Evolutionary conservation across 2,329 filamentous ascomycete genomes (phyloP).

Genomic region (Blastomyces emzantsi): DNA sequence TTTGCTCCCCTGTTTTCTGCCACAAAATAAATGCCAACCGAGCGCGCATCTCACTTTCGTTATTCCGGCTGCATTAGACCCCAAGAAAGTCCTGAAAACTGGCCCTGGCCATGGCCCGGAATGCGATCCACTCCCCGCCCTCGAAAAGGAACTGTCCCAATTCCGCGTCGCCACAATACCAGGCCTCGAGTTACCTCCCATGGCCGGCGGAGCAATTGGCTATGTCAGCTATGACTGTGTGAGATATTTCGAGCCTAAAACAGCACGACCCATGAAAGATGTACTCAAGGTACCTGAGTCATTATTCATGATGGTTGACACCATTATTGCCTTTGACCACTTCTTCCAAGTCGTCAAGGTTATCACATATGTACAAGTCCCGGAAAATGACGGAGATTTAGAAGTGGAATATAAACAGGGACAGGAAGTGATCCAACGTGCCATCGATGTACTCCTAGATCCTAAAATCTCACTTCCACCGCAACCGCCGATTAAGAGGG

Average conservation of each 20-base stretch:
- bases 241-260: conserved; percentile 95
- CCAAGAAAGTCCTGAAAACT: conserved; percentile 72
- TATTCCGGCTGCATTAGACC: conserved; percentile 34
- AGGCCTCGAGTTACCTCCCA: conserved; percentile 68
- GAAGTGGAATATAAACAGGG: conserved; percentile 62
- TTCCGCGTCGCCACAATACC: conserved; percentile 76
- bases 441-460: conserved; percentile 62
- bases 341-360: conserved; percentile 91
- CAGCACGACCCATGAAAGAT: conserved; percentile 80
- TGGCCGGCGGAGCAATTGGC: conserved; percentile 88
- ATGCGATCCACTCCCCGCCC: conserved; percentile 70
- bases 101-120: conserved; percentile 79
- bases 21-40: not conserved
- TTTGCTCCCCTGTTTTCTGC: not conserved
- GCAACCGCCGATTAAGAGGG: conserved; percentile 62
- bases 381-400: conserved; percentile 49
- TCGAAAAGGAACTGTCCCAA: conserved; percentile 71
- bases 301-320: conserved; percentile 95
- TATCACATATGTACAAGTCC: conserved; percentile 78
- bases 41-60: not conserved
- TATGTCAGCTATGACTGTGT: conserved; percentile 98
- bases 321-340: conserved; percentile 86
- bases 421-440: conserved; percentile 52
- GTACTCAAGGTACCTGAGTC: conserved; percentile 83
- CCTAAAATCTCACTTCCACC: conserved; percentile 68